phyloP scores from a whole-genome alignment of 2,329 filamentous ascomycete species.

The Chalara sp. region DNA sequence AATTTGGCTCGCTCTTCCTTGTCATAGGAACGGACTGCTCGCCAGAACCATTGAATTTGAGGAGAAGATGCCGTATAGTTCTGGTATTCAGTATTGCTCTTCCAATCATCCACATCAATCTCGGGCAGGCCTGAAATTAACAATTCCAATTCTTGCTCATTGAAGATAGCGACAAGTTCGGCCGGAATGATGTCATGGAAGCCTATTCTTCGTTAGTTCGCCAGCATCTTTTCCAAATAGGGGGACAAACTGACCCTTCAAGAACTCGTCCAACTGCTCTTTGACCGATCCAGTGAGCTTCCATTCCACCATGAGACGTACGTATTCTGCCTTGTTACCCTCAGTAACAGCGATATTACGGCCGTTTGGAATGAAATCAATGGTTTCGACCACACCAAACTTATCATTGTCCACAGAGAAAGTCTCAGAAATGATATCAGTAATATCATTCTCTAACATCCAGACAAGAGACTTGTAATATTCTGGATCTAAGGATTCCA shows the following conservation, averaged over 20 bases:
- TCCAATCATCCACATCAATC: conserved; percentile 98
- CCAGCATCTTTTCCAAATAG: neutral
- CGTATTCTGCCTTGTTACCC: conserved; percentile 98
- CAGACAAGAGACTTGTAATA: conserved; percentile 98
- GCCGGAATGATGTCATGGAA: conserved; percentile 98
- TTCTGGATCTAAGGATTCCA: conserved; percentile 96
- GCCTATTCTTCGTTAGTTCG: conserved; percentile 37
- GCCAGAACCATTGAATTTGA: conserved; percentile 99
- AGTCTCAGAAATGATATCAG: conserved; percentile 92
- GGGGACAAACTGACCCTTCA: conserved; percentile 54
- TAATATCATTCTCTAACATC: conserved; percentile 99
- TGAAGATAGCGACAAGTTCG: conserved; percentile 93
- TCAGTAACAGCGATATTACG: conserved; percentile 91
- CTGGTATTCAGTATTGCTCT: conserved; percentile 97
- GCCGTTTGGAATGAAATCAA: conserved; percentile 82
- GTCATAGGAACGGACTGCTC: conserved; percentile 92
- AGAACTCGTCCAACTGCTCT: conserved; percentile 88
- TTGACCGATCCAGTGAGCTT: conserved; percentile 86
- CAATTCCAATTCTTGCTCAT: conserved; percentile 93
- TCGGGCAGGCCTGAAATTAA: conserved; percentile 95
- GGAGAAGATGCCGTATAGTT: conserved; percentile 92
- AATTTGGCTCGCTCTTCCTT: conserved; percentile 98
- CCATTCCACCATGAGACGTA: conserved; percentile 89
- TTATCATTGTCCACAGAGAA: conserved; percentile 92
- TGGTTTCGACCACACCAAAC: conserved; percentile 81